These are phyloP conservation scores for Heliamphora pulchella DNA, from an alignment of 179 eudicot genomes.

Conservation along the genomic window DNA sequence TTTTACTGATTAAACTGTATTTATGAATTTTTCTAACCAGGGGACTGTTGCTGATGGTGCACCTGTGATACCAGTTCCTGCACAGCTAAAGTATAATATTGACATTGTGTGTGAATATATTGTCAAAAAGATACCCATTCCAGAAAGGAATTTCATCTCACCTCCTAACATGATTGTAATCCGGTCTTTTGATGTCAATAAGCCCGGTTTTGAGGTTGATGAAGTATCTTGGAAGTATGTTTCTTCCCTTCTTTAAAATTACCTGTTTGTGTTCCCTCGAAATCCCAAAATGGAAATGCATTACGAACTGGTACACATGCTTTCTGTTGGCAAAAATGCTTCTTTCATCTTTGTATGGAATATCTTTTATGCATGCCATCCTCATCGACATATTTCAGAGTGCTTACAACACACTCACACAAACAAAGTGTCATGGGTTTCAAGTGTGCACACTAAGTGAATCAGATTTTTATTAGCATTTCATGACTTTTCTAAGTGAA, in stretches of 20 bases:
- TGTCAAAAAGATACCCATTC: constrained; percentile 82
- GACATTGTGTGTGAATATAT: constrained; percentile 89
- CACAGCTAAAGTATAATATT: constrained; percentile 87
- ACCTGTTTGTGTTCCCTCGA: too few species aligned
- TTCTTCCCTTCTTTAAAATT: constrained; percentile 10
- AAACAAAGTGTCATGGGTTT: too few species aligned
- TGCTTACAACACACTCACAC: too few species aligned
- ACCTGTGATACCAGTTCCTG: constrained; percentile 91
- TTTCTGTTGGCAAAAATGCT: too few species aligned
- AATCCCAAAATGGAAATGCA: too few species aligned
- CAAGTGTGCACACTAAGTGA: neutral
- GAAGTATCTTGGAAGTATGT: constrained; percentile 76
- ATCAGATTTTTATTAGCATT: neutral
- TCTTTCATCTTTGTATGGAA: neutral
- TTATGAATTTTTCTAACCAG: constrained; percentile 25
- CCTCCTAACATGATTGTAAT: constrained; percentile 97
- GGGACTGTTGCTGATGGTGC: constrained; percentile 91
- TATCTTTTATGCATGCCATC: neutral
- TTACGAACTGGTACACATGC: too few species aligned
- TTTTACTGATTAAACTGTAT: neutral
- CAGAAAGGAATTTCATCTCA: constrained; percentile 75
- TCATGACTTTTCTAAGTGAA: neutral
- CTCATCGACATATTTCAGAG: too few species aligned
- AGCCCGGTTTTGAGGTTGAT: constrained; percentile 94
- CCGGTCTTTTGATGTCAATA: constrained; percentile 88